Conservation (phyloP, 768 basidiomycete genomes). For the Suillus luteus region DNA sequence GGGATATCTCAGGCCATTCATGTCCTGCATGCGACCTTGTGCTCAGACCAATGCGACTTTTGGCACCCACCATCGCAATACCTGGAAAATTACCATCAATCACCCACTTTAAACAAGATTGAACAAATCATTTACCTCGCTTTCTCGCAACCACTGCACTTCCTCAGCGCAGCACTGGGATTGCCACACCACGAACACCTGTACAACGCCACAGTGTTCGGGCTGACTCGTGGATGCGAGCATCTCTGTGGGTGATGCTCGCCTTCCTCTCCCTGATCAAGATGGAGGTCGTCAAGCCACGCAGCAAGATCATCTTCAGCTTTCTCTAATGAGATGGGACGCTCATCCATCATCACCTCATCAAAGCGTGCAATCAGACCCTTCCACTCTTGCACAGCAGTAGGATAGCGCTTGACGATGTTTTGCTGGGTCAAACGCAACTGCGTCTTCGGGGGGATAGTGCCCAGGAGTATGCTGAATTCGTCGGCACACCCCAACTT, state of each 20-base stretch:
- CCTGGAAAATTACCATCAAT: constrained; percentile 24
- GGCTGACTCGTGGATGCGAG: constrained; percentile 47
- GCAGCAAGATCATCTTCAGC: constrained; percentile 57
- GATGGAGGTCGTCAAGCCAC: constrained; percentile 54
- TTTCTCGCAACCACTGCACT: constrained; percentile 48
- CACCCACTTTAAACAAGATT: background rate
- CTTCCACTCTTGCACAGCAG: constrained; percentile 50
- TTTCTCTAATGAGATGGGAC: constrained; percentile 38
- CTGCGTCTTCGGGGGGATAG: constrained; percentile 50
- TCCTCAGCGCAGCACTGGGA: constrained; percentile 57
- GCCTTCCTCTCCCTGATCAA: constrained; percentile 40
- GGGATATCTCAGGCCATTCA: constrained; percentile 8
- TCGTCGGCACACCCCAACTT: constrained; percentile 56
- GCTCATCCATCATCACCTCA: constrained; percentile 28
- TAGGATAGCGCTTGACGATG: constrained; percentile 47
- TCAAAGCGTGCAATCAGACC: constrained; percentile 41
- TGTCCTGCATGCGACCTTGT: constrained; percentile 33
- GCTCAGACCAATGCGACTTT: constrained; percentile 41
- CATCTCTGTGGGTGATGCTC: constrained; percentile 32
- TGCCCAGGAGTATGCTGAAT: constrained; percentile 48
- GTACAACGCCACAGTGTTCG: constrained; percentile 54
- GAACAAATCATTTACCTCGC: constrained; percentile 35
- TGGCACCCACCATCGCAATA: constrained; percentile 47
- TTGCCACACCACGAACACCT: constrained; percentile 67
- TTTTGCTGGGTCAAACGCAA: constrained; percentile 54